Base-by-base conservation (phyloP, 2,329 filamentous ascomycete species). In the Magnaporthiopsis incrustans region DNA sequence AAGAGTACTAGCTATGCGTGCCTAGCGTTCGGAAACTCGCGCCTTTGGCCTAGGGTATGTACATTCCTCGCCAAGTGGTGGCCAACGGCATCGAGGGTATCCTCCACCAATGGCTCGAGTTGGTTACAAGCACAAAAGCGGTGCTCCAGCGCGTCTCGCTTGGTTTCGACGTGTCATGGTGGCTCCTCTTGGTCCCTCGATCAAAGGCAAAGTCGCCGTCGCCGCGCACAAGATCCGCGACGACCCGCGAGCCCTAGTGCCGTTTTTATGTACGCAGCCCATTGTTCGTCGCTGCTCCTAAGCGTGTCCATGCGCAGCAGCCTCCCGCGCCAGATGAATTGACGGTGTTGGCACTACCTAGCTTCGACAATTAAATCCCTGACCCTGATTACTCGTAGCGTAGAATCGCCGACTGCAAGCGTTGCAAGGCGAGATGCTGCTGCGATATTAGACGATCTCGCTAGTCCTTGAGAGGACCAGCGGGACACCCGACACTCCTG, bases 251-350 rank as follows among this genome's bases (percentile, higher is more conserved):
- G 27, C 27, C 27, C 5, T 89, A 0, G 89, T 92, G 0, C 89
- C 91, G 10, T 89, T 65, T 85, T 89, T 0, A 89, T 92, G 70
- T 91, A 91, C 58, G 92, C 8, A 57, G n/a, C n/a, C 27, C 50
- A 62, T 57, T 2, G 61, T 27, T 91, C 66, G 91, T 88, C 22
- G 50, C 59, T 53, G 66, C 67, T 11, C 10, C 32, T 22, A 38
- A 30, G 53, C 1, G 50, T 56, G 3, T 60, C 4, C 4, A 8
- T 2, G 30, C 22, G 38, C n/a, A 8, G 12, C 11, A 12, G 12
- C 27, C 11, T 33, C n/a, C 18, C 18, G 30, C 22, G 44, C 22
- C 35, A 15, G 15, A 50, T 2, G 15, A 61, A 25, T 63, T 44
- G 38, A 66, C 60, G 14, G 63, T 26, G 10, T 1, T 3, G 33